Percentiles rank a stretch among this genome's conserved stretches.
Evolutionary conservation across 129 eudicot genomes (phyloP).

Genomic region (Lonicera japonica): DNA sequence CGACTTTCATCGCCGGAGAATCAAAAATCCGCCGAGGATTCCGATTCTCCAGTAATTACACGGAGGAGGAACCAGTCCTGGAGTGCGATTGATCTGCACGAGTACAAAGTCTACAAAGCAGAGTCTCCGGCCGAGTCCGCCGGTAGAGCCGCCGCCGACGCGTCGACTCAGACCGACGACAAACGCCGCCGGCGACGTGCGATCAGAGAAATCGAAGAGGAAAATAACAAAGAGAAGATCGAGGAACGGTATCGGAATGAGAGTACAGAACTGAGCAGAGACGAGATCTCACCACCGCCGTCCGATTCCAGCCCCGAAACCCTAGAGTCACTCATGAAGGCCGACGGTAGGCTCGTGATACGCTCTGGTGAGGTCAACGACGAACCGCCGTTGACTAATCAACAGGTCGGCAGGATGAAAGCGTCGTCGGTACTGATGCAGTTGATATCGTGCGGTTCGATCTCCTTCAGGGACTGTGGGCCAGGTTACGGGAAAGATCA

Average conservation of each 20-base stretch:
- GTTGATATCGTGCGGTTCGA: slow-evolving; percentile 77
- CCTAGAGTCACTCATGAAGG: slow-evolving; percentile 70
- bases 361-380: slow-evolving; percentile 6
- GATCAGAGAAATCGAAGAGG: slow-evolving; percentile 18
- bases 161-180: slow-evolving; percentile 91
- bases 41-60: slow-evolving; percentile 26
- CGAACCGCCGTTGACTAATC: slow-evolving; percentile 25
- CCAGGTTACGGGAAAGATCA: slow-evolving; percentile 46
- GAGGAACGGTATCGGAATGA: slow-evolving; percentile 2
- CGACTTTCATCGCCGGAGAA: slow-evolving; percentile 32
- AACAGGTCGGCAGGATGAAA: slow-evolving; percentile 28
- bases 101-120: slow-evolving; percentile 68
- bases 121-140: slow-evolving; percentile 35
- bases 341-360: slow-evolving; percentile 47
- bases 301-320: slow-evolving; percentile 98
- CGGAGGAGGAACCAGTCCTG: slow-evolving; percentile 84
- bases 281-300: slow-evolving; percentile 90
- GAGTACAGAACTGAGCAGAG: slow-evolving; percentile 43
- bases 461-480: slow-evolving; percentile 79
- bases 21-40: slow-evolving; percentile 19
- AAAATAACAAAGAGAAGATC: slow-evolving; percentile 5
- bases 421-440: slow-evolving; percentile 83
- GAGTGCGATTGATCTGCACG: slow-evolving; percentile 70
- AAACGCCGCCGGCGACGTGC: slow-evolving; percentile 45
- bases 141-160: slow-evolving; percentile 56